Base-by-base conservation (phyloP, 2,329 filamentous ascomycete genomes). In the Fusarium ramigenum region DNA sequence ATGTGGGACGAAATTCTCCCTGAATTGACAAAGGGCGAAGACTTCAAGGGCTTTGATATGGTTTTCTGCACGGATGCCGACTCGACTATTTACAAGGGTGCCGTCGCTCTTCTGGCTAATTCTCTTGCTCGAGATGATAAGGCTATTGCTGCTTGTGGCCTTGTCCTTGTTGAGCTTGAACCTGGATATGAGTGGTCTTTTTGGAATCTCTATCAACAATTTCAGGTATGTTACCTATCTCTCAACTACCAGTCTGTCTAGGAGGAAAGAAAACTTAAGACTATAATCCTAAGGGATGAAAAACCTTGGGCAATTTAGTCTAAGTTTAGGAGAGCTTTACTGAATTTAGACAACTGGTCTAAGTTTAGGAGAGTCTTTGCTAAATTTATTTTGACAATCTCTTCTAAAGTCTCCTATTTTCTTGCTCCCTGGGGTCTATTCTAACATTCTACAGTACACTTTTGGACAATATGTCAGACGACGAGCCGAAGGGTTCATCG, bases 171-270 rank as follows among this genome's bases (percentile, higher is more conserved):
- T 10, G 74, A 76, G 23, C 43, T 76, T 10, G 74, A 76, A 18
- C 74, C 74, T 2, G 74, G 74, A 5, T 75, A 49, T 14, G 74
- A 76, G 15, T 76, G 74, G 74, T 76, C 74, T 0, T 73, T 76
- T 15, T 76, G 74, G 74, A 76, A 76, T 25, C 36, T 76, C 1
- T 76, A 76, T 44, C 74, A 76, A 3, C 74, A 76, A 11, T 76
- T 76, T 16, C 74, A 75, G 60, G 74, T 75, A 32, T 9, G 62
- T 60, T 19, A 9, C 11, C 14, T 4, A 9, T 1, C 8, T 11
- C 5, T 39, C 15, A 9, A 4, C 7, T 15, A 36, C 16, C 18
- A 36, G 8, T 36, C 32, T 34, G 14, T 34, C 32, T 32, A 34
- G 30, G 30, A 32, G 11, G 30, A 32, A 12, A 32, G 11, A 32